Conservation (phyloP, 2,329 filamentous ascomycete genomes). For the Neoarthrinium moseri region DNA sequence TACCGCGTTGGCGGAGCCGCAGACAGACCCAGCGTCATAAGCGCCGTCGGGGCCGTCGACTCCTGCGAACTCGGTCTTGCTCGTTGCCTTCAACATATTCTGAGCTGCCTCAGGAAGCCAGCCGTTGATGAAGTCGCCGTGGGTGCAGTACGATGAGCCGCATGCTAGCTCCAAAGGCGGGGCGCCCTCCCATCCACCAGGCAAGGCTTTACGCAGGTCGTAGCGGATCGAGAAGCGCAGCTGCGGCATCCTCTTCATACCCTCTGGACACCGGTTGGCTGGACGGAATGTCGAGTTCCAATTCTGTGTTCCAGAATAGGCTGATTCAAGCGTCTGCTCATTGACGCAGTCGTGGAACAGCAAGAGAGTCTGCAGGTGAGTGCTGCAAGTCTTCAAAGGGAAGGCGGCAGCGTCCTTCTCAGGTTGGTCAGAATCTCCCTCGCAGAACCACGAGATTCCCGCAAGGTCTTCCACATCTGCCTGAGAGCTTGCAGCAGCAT, state of each 20-base stretch:
- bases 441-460: slow-evolving; percentile 21
- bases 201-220: slow-evolving; percentile 36
- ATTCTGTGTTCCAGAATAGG: slow-evolving; percentile 29
- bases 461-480: slow-evolving; percentile 23
- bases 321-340: slow-evolving; percentile 18
- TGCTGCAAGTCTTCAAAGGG: slow-evolving; percentile 66
- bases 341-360: slow-evolving; percentile 41
- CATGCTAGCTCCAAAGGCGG: slow-evolving; percentile 38
- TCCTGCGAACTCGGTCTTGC: slow-evolving; percentile 15
- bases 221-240: slow-evolving; percentile 43
- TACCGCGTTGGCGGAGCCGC: slow-evolving; percentile 23
- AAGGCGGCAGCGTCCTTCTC: slow-evolving; percentile 66
- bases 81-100: slow-evolving; percentile 35
- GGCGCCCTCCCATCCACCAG: slow-evolving; percentile 37
- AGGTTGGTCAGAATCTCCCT: slow-evolving; percentile 15
- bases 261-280: slow-evolving; percentile 33
- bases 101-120: slow-evolving; percentile 39
- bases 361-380: slow-evolving; percentile 59
- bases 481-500: slow-evolving; percentile 40
- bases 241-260: slow-evolving; percentile 39
- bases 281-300: slow-evolving; percentile 2
- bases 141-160: slow-evolving; percentile 35
- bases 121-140: slow-evolving; percentile 47
- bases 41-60: slow-evolving; percentile 21
- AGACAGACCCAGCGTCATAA: slow-evolving; percentile 27